Base-by-base conservation (phyloP, 441 rosid genomes). In the Geranium incanum region DNA sequence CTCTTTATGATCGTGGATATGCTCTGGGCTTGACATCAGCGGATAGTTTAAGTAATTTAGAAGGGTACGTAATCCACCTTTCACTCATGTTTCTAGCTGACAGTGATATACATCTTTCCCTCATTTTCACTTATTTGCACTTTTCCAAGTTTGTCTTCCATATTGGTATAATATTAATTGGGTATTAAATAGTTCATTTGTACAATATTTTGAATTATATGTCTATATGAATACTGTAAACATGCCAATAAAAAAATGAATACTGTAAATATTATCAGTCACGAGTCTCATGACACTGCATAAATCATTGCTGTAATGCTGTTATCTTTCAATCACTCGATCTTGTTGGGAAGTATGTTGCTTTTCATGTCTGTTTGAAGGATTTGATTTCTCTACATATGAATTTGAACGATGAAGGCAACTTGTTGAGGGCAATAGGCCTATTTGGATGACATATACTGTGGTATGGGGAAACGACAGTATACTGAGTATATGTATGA, bases 1-100 rank as follows among this genome's bases (percentile, higher is more conserved):
- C 99, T 60, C 89, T 88, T 72, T 95, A 95, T 87, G 94, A 95
- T 73, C 99, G 99, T 78, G 92, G 89, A 76, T 91, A 79, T 80
- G 74, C 90, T 28, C 70, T 91, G 73, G 96, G 98, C 72, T 87
- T 95, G 89, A 87, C 88, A 74, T 82, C 89, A 74, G 80, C 82
- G 13, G 83, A 77, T 86, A 91, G 84, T 71, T 77, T 85, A 66
- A 85, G 74, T 81, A 92, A 87, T 84, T 67, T 74, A 62, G 96
- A 89, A 78, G 86, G 95, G 99, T 92, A 88, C 2, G 43, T 71
- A 33, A 50, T 15, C 45, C 19, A 59, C 11, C 64, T 59, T 59
- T 59, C 12, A 8, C 19, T 16, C 6, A 59, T 21, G 8, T 59
- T 59, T 19, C 2, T 18, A 18, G 13, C 64, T 59, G 33, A 16